Conservation (phyloP, 805 yeast genomes). For the Wickerhamiella kurtzmanii region DNA sequence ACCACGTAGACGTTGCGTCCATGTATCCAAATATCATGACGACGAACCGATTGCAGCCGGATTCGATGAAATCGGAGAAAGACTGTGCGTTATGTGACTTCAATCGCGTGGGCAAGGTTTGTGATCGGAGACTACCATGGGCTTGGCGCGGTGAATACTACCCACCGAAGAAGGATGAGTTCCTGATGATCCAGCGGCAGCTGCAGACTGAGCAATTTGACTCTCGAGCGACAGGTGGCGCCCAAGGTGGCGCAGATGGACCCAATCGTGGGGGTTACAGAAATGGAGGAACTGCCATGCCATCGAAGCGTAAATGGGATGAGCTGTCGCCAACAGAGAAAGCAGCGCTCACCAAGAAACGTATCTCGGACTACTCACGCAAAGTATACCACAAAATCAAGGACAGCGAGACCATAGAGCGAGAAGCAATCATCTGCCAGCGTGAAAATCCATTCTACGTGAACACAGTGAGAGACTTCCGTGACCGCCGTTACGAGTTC, state of each 20-base stretch:
- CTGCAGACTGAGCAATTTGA: slow-evolving; percentile 49
- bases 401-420: slow-evolving; percentile 66
- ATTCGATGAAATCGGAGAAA: slow-evolving; percentile 86
- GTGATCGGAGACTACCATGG: slow-evolving; percentile 90
- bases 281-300: slow-evolving; percentile 2
- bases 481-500: slow-evolving; percentile 93
- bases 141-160: slow-evolving; percentile 95
- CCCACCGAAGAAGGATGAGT: slow-evolving; percentile 86
- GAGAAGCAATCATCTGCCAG: slow-evolving; percentile 93
- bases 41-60: slow-evolving; percentile 92
- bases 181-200: slow-evolving; percentile 76
- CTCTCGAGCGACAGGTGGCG: neutral
- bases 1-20: slow-evolving; percentile 97
- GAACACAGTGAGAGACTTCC: slow-evolving; percentile 80
- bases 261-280: neutral
- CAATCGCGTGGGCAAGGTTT: slow-evolving; percentile 84
- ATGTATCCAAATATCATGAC: slow-evolving; percentile 99
- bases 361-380: slow-evolving; percentile 70
- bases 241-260: too few relatives aligned
- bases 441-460: slow-evolving; percentile 96
- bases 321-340: slow-evolving; percentile 69
- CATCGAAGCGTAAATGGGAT: slow-evolving; percentile 37
- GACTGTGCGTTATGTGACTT: slow-evolving; percentile 97
- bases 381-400: slow-evolving; percentile 74
- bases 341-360: slow-evolving; percentile 56